A percentile compares a stretch with the other conserved stretches of the same genome.
phyloP scores from a whole-genome alignment of 164 flowering plant genomes.

The Vitis labrusca region DNA sequence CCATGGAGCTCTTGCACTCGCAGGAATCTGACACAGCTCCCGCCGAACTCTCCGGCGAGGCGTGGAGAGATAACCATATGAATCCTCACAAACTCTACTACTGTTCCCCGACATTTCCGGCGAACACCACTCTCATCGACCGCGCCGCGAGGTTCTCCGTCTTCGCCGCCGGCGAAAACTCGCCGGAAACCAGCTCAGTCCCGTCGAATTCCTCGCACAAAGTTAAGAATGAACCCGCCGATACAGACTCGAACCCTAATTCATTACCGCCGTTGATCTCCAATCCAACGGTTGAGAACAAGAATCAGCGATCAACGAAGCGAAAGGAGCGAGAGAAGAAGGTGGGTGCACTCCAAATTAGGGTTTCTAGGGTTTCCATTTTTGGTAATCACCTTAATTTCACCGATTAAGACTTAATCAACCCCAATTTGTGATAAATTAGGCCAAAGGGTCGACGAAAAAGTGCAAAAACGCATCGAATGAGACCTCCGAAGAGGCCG shows the following conservation, averaged over 20 bases:
- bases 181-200: constrained; percentile 37
- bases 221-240: constrained; percentile 15
- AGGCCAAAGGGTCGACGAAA: constrained; percentile 57
- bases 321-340: constrained; percentile 74
- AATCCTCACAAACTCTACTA: constrained; percentile 7
- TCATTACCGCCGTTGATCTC: constrained; percentile 36
- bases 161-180: constrained; percentile 30
- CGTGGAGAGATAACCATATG: neutral
- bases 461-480: constrained; percentile 46
- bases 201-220: constrained; percentile 33
- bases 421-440: constrained; percentile 8
- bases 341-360: constrained; percentile 24
- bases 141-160: constrained; percentile 56
- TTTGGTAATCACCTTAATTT: neutral
- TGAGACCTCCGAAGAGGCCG: constrained; percentile 45
- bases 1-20: constrained; percentile 67
- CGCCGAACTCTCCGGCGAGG: constrained; percentile 11
- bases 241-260: constrained; percentile 41
- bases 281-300: constrained; percentile 31
- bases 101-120: constrained; percentile 31
- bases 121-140: constrained; percentile 42
- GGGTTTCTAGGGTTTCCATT: constrained; percentile 24
- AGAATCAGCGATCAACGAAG: constrained; percentile 43
- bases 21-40: constrained; percentile 21
- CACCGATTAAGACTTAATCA: neutral